Evolutionary conservation across 106 monocot species (phyloP).

Genomic region (Ottelia alismoides): DNA sequence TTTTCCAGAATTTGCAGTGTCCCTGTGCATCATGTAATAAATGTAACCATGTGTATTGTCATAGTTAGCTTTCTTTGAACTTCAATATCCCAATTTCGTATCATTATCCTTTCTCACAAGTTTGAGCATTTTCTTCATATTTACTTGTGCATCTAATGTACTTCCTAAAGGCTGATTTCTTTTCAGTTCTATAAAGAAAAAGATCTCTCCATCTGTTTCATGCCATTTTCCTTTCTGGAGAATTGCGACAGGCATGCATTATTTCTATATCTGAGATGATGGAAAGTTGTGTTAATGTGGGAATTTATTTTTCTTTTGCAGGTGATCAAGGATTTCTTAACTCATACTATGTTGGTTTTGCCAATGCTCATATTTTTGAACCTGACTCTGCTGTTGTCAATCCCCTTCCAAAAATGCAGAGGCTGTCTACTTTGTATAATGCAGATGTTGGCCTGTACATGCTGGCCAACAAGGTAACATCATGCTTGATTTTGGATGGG

Average conservation of each 20-base stretch:
- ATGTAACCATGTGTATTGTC: too few species aligned
- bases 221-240: too few species aligned
- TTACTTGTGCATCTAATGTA: not conserved
- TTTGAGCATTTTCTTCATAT: too few species aligned
- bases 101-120: not conserved
- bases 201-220: not conserved
- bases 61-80: too few species aligned
- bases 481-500: too few species aligned
- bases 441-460: slow-evolving; percentile 99
- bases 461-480: slow-evolving; percentile 94
- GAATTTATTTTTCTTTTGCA: slow-evolving; percentile 15
- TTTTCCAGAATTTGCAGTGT: not conserved
- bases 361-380: slow-evolving; percentile 87
- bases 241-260: too few species aligned
- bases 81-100: not conserved
- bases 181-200: not conserved
- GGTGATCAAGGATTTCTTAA: slow-evolving; percentile 99
- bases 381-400: slow-evolving; percentile 43
- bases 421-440: slow-evolving; percentile 94
- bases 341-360: slow-evolving; percentile 80
- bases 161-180: slow-evolving; percentile 4
- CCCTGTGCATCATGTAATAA: too few species aligned
- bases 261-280: too few species aligned
- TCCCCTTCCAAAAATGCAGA: slow-evolving; percentile 56
- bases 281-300: too few species aligned